Percentiles rank a stretch among this genome's conserved stretches.
Evolutionary conservation across 208 protist species (phyloP).

Genomic region (Blechomonas ayalai): DNA sequence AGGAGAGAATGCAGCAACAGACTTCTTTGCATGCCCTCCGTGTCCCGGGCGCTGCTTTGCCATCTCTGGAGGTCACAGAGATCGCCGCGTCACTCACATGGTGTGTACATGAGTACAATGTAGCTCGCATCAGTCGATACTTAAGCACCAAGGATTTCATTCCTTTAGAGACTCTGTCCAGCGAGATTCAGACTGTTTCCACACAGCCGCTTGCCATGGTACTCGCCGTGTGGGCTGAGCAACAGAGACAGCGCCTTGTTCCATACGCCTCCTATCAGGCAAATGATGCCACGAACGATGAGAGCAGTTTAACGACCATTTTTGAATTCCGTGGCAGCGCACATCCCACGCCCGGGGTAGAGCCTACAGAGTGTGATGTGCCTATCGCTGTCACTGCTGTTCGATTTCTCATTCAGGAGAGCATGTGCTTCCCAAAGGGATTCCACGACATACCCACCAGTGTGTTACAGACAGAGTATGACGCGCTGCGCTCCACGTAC

Average conservation of each 20-base stretch:
- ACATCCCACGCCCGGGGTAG: not conserved
- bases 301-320: no score
- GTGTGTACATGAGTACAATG: slow-evolving; percentile 3
- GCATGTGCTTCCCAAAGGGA: slow-evolving; percentile 7
- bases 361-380: not conserved
- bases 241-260: not conserved
- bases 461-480: slow-evolving; percentile 9
- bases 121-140: not conserved
- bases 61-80: no score
- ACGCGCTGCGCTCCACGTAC: not conserved
- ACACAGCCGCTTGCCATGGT: not conserved
- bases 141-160: not conserved
- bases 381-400: slow-evolving; percentile 8
- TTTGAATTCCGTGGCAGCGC: not conserved
- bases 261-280: not conserved
- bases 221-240: not conserved
- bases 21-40: no score
- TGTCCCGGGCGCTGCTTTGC: no score
- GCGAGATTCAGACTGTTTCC: no score
- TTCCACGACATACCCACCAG: slow-evolving; percentile 5
- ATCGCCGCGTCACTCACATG: no score
- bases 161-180: not conserved
- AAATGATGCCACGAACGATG: not conserved
- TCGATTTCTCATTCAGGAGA: slow-evolving; percentile 25
- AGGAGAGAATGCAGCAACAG: no score